Evolutionary conservation across 129 eudicot genomes (phyloP).

Genomic region (Lonicera japonica): DNA sequence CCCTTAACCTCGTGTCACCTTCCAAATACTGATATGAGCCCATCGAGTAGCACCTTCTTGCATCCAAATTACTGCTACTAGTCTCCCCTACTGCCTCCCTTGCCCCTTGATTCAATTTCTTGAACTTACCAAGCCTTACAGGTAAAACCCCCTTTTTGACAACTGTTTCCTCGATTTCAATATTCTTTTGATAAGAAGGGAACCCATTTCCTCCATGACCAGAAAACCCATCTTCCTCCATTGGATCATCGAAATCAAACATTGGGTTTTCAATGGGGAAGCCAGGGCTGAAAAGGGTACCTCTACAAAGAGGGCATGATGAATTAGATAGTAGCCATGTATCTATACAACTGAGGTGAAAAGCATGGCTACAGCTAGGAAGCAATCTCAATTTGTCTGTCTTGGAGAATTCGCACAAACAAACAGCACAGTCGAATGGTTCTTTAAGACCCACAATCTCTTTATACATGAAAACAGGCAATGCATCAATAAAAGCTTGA

Average conservation of each 20-base stretch:
- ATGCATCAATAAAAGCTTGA: constrained; percentile 82
- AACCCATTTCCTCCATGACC: constrained; percentile 26
- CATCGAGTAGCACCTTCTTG: constrained; percentile 86
- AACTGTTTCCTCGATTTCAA: constrained; percentile 42
- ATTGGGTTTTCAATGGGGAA: constrained; percentile 65
- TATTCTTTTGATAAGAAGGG: constrained; percentile 36
- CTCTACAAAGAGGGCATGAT: constrained; percentile 83
- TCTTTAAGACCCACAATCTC: constrained; percentile 77
- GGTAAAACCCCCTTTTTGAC: constrained; percentile 50
- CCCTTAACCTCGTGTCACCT: constrained; percentile 50
- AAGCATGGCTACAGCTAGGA: constrained; percentile 90
- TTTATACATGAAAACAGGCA: constrained; percentile 71
- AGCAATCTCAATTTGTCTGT: constrained; percentile 75
- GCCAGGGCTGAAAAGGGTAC: constrained; percentile 61
- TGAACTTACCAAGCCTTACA: constrained; percentile 83
- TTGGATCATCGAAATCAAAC: constrained; percentile 58
- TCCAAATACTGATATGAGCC: constrained; percentile 88
- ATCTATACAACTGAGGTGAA: constrained; percentile 75
- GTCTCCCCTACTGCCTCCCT: constrained; percentile 54
- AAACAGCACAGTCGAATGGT: constrained; percentile 89
- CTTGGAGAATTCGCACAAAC: constrained; percentile 74
- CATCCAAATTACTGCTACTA: constrained; percentile 84
- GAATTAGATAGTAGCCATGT: constrained; percentile 89
- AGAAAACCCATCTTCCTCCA: constrained; percentile 44
- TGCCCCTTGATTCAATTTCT: constrained; percentile 42